Conservation (phyloP, 495 filamentous ascomycete species). For the Penicillium pulvis region DNA sequence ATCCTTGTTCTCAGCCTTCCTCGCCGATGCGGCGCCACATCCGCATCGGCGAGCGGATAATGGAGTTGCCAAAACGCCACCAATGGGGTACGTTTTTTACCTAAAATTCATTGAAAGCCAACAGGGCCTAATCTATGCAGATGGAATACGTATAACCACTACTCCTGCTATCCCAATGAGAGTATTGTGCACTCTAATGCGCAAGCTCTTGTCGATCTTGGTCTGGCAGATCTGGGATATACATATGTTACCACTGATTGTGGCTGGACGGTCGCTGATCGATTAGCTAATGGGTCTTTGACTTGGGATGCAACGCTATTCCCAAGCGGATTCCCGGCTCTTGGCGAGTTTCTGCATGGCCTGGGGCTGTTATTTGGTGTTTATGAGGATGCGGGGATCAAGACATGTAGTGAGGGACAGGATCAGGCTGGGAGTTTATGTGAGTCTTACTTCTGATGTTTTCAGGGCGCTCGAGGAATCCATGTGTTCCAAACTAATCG, state of each 20-base stretch:
- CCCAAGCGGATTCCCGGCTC: slow-evolving; percentile 49
- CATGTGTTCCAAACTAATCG: slow-evolving; percentile 6
- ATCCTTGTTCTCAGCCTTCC: not conserved
- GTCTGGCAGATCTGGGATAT: slow-evolving; percentile 53
- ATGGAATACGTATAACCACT: slow-evolving; percentile 61
- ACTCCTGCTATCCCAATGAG: slow-evolving; percentile 52
- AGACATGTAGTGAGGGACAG: slow-evolving; percentile 25
- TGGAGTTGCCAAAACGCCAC: slow-evolving; percentile 34
- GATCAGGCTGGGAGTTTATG: slow-evolving; percentile 33
- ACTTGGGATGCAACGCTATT: slow-evolving; percentile 58
- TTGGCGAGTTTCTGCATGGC: slow-evolving; percentile 52
- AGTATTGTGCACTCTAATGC: slow-evolving; percentile 53
- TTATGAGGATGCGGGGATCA: slow-evolving; percentile 54
- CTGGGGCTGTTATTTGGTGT: slow-evolving; percentile 56
- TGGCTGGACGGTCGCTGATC: slow-evolving; percentile 52
- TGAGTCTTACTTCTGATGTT: slow-evolving; percentile 10
- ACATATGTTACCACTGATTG: slow-evolving; percentile 59
- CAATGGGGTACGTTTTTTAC: slow-evolving; percentile 43
- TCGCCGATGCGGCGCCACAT: not conserved
- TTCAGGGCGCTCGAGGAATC: too few species aligned
- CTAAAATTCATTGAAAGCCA: too few species aligned
- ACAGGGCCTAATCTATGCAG: slow-evolving; percentile 25
- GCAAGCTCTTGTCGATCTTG: slow-evolving; percentile 55
- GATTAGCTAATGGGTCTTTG: slow-evolving; percentile 46
- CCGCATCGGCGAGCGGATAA: slow-evolving; percentile 23